Base-by-base conservation (phyloP, 768 basidiomycete species). In the Auricularia heimuer region DNA sequence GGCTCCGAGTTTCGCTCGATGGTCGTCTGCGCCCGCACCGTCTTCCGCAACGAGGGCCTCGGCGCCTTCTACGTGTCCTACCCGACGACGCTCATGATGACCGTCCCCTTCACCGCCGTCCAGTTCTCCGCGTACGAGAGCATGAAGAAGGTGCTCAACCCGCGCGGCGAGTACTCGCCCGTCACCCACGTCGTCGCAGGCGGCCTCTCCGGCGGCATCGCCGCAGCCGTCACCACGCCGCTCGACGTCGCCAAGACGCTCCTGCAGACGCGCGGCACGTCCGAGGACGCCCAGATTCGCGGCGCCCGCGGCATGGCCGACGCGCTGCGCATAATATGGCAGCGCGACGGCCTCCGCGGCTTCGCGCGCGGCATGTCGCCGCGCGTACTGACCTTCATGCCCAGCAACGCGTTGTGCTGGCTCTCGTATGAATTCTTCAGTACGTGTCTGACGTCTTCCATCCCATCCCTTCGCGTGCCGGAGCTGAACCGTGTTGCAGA, bases 351-450 rank as follows among this genome's bases (percentile, higher is more conserved):
- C 4, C 56, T 89, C 33, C 88, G 80, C 71, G 97, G 97, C 0
- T 93, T 98, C 71, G 79, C 81, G 63, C 81, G 97, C 69, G 97
- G 97, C 33, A 77, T 98, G 70, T 82, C 92, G 63, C 97, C 97
- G 6, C 84, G 97, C 58, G 86, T 99, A 62, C 77, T 98, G 75
- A 96, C 95, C 33, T 92, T 90, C 71, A 92, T 98, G 87, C 97
- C 97, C 4, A 94, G 92, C 73, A 97, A 96, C 63, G 97, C 97
- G 10, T 80, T 99, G 61, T 96, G 92, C 76, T 99, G 96, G 97
- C 79, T 95, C 74, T 95, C 94, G 63, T 95, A 98, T 72, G 95
- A 98, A 76, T 97, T 96, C 78, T 97, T 97, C 83, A 97, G 94
- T 96, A 74, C 78, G 94, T 87, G 63, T 24, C 45, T 65, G 63